Base-by-base conservation (phyloP, 306 rosid species). In the Vigna trinervia region DNA sequence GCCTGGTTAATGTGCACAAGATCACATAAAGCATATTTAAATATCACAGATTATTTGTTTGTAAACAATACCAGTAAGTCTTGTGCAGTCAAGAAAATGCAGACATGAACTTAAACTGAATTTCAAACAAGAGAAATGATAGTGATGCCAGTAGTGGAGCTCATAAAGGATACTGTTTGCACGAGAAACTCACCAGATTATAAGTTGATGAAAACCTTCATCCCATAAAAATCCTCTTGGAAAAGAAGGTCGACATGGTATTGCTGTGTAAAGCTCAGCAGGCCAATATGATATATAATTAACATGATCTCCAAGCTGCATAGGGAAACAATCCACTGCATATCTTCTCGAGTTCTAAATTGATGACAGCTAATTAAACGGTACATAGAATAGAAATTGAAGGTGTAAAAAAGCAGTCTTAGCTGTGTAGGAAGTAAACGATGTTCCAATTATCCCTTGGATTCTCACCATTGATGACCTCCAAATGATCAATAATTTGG, bases 141-240 rank as follows among this genome's bases (percentile, higher is more conserved):
- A 59, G 51, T 72, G 60, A 66, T 39, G 23, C 23, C 1, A 22
- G 23, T 22, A 1, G 1, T 22, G 23, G 23, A 22, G 15, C 82
- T 47, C 50, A 69, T 5, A 12, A 72, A 74, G 73, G 63, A 45
- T 43, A 67, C 48, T 23, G 48, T 65, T 74, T 45, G 59, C 52
- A 41, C 30, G 54, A 71, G 79, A 81, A 75, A 86, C 89, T 78
- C 65, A 90, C 98, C 97, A 87, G 80, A 95, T 89, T 77, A 95
- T 53, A 60, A 95, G 95, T 83, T 92, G 97, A 86, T 95, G 98
- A 86, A 95, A 95, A 64, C 98, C 98, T 88, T 95, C 98, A 79
- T 92, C 97, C 97, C 98, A 95, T 87, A 95, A 84, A 85, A 95
- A 95, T 77, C 98, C 98, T 86, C 98, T 90, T 30, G 98, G 98